A percentile compares a stretch with the other conserved stretches of the same genome.
phyloP scores from a whole-genome alignment of 768 basidiomycete genomes.

The Tricholoma sp. region DNA sequence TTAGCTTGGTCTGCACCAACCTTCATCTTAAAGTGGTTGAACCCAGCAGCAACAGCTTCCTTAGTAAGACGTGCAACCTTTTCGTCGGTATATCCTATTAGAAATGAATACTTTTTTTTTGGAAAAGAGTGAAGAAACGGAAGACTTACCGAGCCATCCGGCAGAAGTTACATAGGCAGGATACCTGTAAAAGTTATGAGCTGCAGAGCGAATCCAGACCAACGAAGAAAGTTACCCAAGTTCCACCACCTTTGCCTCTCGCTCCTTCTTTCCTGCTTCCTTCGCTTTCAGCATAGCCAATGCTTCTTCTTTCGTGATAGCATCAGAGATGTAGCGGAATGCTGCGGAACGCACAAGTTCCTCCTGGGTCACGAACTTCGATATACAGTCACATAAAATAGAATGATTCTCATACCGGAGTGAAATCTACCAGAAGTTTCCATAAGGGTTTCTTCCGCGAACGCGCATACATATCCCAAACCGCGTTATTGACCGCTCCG shows the following conservation, averaged over 20 bases:
- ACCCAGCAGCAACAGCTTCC: conserved; percentile 80
- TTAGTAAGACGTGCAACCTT: conserved; percentile 84
- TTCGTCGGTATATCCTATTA: conserved; percentile 81
- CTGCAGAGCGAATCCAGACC: not conserved
- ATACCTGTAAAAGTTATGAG: conserved; percentile 45
- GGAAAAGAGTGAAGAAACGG: not conserved
- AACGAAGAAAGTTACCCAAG: conserved; percentile 41
- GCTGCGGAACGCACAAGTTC: conserved; percentile 72
- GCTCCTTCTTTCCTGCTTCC: conserved; percentile 69
- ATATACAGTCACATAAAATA: not conserved
- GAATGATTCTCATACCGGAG: conserved; percentile 40
- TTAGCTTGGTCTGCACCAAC: conserved; percentile 81
- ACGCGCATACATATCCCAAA: conserved; percentile 92
- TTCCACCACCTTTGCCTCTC: conserved; percentile 71
- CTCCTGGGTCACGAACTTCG: conserved; percentile 39
- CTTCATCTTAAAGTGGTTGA: conserved; percentile 99
- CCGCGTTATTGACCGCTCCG: conserved; percentile 84
- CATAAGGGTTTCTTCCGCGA: conserved; percentile 81
- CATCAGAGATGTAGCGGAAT: conserved; percentile 91
- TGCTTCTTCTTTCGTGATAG: conserved; percentile 88
- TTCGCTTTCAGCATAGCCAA: conserved; percentile 74
- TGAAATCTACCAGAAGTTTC: conserved; percentile 92
- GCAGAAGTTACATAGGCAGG: conserved; percentile 93
- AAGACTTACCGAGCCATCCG: conserved; percentile 73
- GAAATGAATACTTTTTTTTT: not conserved